A percentile compares a stretch with the other conserved stretches of the same genome.
These are phyloP conservation scores for Xylariaceae sp. DNA, from an alignment of 2,329 filamentous ascomycete species.

Conservation along the genomic window DNA sequence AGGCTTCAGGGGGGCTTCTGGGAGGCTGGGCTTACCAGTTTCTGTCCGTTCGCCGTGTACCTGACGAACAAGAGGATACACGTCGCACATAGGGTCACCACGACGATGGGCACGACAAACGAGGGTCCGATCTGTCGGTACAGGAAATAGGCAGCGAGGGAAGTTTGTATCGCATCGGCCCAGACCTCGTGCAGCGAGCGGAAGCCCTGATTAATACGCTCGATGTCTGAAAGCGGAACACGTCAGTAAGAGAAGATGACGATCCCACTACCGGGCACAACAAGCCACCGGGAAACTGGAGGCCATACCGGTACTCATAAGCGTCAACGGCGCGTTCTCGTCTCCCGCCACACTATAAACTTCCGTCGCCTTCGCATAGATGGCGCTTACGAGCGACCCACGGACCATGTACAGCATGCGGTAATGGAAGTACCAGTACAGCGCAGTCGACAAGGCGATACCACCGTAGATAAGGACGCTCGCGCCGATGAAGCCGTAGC, in stretches of 20 bases:
- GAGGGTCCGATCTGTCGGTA: constrained; percentile 41
- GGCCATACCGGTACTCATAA: too few species aligned
- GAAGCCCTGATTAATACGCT: constrained; percentile 34
- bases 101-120: constrained; percentile 41
- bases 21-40: not conserved
- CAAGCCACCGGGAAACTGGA: too few species aligned
- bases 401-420: too few species aligned
- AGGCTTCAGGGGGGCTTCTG: too few species aligned
- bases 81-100: constrained; percentile 31
- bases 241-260: not conserved
- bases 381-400: too few species aligned
- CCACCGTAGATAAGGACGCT: constrained; percentile 35
- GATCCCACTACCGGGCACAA: too few species aligned
- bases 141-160: constrained; percentile 42
- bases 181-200: constrained; percentile 36
- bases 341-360: too few species aligned
- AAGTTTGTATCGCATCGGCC: constrained; percentile 37
- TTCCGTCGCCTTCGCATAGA: too few species aligned
- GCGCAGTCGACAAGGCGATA: constrained; percentile 38
- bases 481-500: constrained; percentile 41
- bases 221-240: constrained; percentile 34
- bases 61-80: constrained; percentile 21
- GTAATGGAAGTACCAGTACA: too few species aligned
- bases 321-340: too few species aligned
- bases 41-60: constrained; percentile 24